Evolutionary conservation across 371 early-diverging fungal species (phyloP).

Genomic region (Syncephalastrum racemosum): DNA sequence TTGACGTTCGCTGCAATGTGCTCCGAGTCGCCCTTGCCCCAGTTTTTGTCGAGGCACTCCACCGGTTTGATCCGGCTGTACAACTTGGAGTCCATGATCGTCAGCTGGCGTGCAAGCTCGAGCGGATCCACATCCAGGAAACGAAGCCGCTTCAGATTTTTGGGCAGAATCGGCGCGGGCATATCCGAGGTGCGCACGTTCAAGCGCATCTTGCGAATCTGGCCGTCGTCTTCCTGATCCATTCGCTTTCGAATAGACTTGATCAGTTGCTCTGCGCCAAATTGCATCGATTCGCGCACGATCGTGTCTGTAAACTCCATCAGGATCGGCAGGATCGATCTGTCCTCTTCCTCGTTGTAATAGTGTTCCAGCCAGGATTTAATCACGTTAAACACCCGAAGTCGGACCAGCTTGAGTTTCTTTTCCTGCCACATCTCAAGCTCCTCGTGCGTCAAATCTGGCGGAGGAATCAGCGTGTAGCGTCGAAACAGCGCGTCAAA

Average conservation of each 20-base stretch:
- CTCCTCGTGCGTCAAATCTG: slow-evolving; percentile 65
- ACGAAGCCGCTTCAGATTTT: slow-evolving; percentile 57
- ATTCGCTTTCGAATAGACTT: slow-evolving; percentile 73
- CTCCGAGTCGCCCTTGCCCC: slow-evolving; percentile 64
- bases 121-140: slow-evolving; percentile 79
- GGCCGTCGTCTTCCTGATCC: slow-evolving; percentile 56
- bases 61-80: slow-evolving; percentile 70
- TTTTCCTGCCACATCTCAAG: slow-evolving; percentile 79
- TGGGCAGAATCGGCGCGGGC: slow-evolving; percentile 73
- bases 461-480: slow-evolving; percentile 74
- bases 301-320: slow-evolving; percentile 73
- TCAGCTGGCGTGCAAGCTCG: slow-evolving; percentile 86
- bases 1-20: slow-evolving; percentile 65
- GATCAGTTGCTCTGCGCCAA: slow-evolving; percentile 71
- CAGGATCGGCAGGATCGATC: slow-evolving; percentile 61
- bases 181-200: slow-evolving; percentile 64
- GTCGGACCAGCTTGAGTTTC: slow-evolving; percentile 82
- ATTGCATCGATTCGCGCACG: slow-evolving; percentile 73
- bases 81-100: slow-evolving; percentile 71
- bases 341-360: slow-evolving; percentile 78
- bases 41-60: slow-evolving; percentile 80
- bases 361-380: slow-evolving; percentile 90
- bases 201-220: slow-evolving; percentile 67
- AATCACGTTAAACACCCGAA: slow-evolving; percentile 90
- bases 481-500: slow-evolving; percentile 71